Evolutionary conservation across 768 basidiomycete genomes (phyloP).

Genomic region (Lactarius indigo): DNA sequence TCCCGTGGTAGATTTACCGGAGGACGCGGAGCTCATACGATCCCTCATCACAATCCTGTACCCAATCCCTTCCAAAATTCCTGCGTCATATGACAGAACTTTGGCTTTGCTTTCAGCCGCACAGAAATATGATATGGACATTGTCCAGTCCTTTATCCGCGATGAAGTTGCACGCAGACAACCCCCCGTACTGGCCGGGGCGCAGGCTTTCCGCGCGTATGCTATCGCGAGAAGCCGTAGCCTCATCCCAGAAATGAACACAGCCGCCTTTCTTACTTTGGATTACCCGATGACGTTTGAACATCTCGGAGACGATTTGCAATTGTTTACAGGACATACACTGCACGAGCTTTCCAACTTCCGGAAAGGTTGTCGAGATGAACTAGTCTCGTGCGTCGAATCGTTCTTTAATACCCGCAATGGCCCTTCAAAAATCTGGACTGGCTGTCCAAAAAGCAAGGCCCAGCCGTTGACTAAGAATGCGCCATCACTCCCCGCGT

Average conservation of each 20-base stretch:
- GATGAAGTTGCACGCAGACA: background rate
- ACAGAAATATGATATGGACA: slow-evolving; percentile 29
- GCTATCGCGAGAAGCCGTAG: slow-evolving; percentile 16
- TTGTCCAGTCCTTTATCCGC: background rate
- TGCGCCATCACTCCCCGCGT: background rate
- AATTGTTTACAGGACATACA: background rate
- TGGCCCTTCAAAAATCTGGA: background rate
- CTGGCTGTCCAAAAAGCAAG: background rate
- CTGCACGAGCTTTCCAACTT: background rate
- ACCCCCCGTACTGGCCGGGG: background rate
- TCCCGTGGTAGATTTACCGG: slow-evolving; percentile 22
- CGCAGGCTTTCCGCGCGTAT: slow-evolving; percentile 20
- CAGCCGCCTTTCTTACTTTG: background rate
- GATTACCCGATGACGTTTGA: slow-evolving; percentile 2
- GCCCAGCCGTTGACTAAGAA: background rate
- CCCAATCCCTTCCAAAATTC: background rate
- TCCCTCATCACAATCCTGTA: slow-evolving; percentile 21
- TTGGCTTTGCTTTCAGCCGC: slow-evolving; percentile 19
- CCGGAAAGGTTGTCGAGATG: background rate
- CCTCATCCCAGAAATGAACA: background rate
- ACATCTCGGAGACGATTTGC: background rate
- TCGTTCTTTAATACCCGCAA: background rate
- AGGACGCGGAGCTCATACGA: slow-evolving; percentile 18
- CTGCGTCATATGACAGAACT: background rate
- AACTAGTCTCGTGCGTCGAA: background rate